phyloP scores from a whole-genome alignment of 176 grass and related monocot genomes.

The Rhynchospora pubera region DNA sequence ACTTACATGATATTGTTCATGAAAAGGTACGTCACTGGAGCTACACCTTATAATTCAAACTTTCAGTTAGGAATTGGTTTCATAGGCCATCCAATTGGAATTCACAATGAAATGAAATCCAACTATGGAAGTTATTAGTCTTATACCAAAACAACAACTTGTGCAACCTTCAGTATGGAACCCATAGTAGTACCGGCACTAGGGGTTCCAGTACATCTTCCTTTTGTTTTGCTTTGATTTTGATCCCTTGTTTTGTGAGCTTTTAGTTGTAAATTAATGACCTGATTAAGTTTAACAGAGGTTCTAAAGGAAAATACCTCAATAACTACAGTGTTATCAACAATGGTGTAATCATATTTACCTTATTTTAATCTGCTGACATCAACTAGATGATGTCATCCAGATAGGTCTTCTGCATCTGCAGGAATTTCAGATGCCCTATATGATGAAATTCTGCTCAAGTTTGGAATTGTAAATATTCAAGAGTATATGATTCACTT shows the following conservation, averaged over 20 bases:
- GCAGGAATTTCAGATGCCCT: background rate
- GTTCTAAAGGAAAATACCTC: background rate
- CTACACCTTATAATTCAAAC: background rate
- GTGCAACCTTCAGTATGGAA: background rate
- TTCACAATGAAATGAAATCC: background rate
- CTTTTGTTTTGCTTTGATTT: background rate
- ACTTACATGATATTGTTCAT: constrained; percentile 61
- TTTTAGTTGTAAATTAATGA: background rate
- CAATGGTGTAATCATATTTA: background rate
- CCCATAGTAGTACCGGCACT: background rate
- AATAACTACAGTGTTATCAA: background rate
- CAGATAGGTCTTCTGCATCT: background rate
- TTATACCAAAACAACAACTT: background rate
- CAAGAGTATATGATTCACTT: background rate
- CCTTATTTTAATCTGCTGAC: background rate
- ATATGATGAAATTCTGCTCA: background rate
- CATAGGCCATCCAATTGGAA: background rate
- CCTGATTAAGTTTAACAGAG: background rate
- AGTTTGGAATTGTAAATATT: background rate
- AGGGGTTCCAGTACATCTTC: background rate
- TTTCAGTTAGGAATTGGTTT: background rate
- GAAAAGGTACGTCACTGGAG: constrained; percentile 49
- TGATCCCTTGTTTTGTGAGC: background rate
- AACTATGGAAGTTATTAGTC: background rate
- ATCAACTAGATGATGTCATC: background rate